Evolutionary conservation across 2,329 filamentous ascomycete genomes (phyloP).

Genomic region (Pseudogymnoascus sp.): DNA sequence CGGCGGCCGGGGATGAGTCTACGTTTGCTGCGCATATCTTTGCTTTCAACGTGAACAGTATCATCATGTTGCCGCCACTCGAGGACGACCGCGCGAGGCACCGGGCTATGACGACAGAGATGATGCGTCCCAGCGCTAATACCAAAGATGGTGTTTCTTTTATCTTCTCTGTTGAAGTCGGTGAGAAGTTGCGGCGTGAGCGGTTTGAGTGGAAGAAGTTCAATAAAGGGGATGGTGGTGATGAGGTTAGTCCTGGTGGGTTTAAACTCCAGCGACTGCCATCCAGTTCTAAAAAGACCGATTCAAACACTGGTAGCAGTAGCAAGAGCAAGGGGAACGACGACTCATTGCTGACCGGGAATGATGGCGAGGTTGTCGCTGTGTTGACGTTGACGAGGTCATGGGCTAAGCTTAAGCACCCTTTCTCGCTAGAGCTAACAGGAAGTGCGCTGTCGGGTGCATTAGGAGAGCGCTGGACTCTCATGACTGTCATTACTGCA

Average conservation of each 20-base stretch:
- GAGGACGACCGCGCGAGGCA: not conserved
- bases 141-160: slow-evolving; percentile 9
- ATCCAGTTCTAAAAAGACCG: not conserved
- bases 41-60: slow-evolving; percentile 11
- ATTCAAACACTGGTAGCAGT: not conserved
- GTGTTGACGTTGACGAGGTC: slow-evolving; percentile 15
- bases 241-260: slow-evolving; percentile 9
- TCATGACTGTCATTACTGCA: slow-evolving; percentile 14
- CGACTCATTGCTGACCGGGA: not conserved
- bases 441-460: not conserved
- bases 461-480: slow-evolving; percentile 13
- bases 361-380: slow-evolving; percentile 8
- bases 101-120: slow-evolving; percentile 8
- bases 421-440: slow-evolving; percentile 12
- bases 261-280: not conserved
- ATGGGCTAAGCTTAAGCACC: slow-evolving; percentile 13
- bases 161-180: slow-evolving; percentile 16
- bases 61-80: slow-evolving; percentile 14
- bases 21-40: not conserved
- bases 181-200: slow-evolving; percentile 13
- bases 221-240: slow-evolving; percentile 13
- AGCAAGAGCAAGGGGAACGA: not conserved
- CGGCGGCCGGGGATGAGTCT: slow-evolving; percentile 15
- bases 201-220: slow-evolving; percentile 20
- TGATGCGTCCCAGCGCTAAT: slow-evolving; percentile 14